Evolutionary conservation across 2,329 filamentous ascomycete species (phyloP), one percentile per base, ranked within the genome.

Genomic region (Orbilia ellipsospora): DNA sequence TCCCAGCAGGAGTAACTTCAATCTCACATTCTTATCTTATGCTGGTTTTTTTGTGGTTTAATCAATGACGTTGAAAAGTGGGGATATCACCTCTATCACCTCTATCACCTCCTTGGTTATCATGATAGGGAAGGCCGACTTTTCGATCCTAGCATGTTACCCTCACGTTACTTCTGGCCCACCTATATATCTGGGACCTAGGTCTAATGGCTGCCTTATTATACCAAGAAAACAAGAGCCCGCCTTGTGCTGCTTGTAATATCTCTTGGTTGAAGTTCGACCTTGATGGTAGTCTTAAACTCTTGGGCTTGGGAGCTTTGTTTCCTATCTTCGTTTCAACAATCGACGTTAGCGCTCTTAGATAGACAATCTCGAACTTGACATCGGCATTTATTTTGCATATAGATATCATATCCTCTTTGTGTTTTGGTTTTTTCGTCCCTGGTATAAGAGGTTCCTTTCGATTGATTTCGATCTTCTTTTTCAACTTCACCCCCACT

Each of bases 171-270:
- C 63, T 44, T 28, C 42, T 28, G 70, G 68, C 70, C 70, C 70
- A 74, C 70, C 20, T 18, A 13, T 74, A 74, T 64, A 57, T 59
- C 40, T 15, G 18, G 55, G 59, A 64, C 56, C 57, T 68, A 57
- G 69, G 56, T 63, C 20, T 50, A 52, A 45, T 26, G 59, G 70
- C 70, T 74, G 70, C 70, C 70, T 74, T 66, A 16, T 31, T 15
- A 36, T 31, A 31, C 70, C 70, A 74, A 74, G 70, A 68, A 65
- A 8, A 44, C 45, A n/a, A 28, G 57, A 74, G 70, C 63, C 57
- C 42, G 63, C 48, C 60, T 63, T 64, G 59, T 44, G 52, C 57
- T 62, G 56, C 66, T 70, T 70, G 51, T 63, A 63, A 60, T 59
- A 23, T 62, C 56, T 62, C 62, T 54, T 56, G 44, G 50, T 31